A percentile compares a stretch with the other conserved stretches of the same genome.
Evolutionary conservation across 495 filamentous ascomycete species (phyloP).

Genomic region (Diplogelasinospora grovesii): DNA sequence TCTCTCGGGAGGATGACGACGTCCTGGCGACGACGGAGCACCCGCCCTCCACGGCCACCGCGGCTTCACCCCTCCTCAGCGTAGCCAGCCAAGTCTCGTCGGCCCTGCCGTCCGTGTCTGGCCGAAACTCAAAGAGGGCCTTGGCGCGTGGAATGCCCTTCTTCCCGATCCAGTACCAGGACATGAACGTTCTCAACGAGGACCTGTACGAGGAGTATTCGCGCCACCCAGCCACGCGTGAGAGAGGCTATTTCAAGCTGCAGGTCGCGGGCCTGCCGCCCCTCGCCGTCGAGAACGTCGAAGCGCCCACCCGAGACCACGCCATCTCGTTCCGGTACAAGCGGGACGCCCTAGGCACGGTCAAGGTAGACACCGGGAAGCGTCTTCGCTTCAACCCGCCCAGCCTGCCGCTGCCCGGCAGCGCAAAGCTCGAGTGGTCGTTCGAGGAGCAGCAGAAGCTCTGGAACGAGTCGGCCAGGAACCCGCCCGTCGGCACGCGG

Average conservation of each 20-base stretch:
- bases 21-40: too few relatives aligned
- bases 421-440: constrained; percentile 17
- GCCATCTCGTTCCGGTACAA: constrained; percentile 25
- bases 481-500: constrained; percentile 19
- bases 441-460: constrained; percentile 20
- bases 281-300: constrained; percentile 16
- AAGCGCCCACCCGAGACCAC: constrained; percentile 20
- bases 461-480: constrained; percentile 23
- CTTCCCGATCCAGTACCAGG: constrained; percentile 25
- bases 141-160: too few relatives aligned
- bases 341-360: constrained; percentile 15
- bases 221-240: constrained; percentile 18
- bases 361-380: constrained; percentile 27
- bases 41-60: background rate
- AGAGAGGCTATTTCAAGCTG: constrained; percentile 28
- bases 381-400: constrained; percentile 15
- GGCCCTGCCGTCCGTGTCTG: too few relatives aligned
- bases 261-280: constrained; percentile 20
- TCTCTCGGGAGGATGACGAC: background rate
- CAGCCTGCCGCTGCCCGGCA: constrained; percentile 17
- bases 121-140: too few relatives aligned
- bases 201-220: constrained; percentile 24
- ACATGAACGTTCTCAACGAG: constrained; percentile 25
- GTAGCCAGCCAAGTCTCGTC: too few relatives aligned
- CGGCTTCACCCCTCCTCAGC: background rate